Percentiles rank a stretch among this genome's conserved stretches.
phyloP scores from a whole-genome alignment of 208 protist genomes.

The Trypanosoma platydactyli region DNA sequence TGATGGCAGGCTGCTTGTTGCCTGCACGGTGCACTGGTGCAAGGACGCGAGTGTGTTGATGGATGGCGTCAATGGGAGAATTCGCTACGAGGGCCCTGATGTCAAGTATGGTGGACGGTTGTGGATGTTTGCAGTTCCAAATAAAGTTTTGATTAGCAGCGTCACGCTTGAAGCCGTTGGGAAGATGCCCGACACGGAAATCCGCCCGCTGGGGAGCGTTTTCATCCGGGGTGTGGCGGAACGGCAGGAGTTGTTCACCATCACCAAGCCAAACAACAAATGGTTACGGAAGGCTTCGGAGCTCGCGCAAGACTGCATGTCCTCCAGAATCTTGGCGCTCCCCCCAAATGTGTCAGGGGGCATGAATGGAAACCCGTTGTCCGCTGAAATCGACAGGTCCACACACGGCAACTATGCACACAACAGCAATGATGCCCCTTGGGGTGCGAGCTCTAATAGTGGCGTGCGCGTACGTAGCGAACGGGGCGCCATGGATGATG shows the following conservation, averaged over 20 bases:
- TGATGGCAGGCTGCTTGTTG: constrained; percentile 49
- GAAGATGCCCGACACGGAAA: constrained; percentile 4
- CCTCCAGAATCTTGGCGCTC: neutral
- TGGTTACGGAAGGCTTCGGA: constrained; percentile 34
- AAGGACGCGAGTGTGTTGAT: constrained; percentile 53
- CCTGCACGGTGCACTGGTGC: constrained; percentile 84
- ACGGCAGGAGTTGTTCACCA: constrained; percentile 56
- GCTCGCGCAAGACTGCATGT: constrained; percentile 34
- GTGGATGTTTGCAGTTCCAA: constrained; percentile 72
- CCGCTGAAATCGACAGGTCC: neutral
- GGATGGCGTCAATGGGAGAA: constrained; percentile 29
- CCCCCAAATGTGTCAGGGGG: neutral
- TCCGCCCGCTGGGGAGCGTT: constrained; percentile 33
- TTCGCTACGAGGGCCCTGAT: constrained; percentile 71
- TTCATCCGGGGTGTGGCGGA: constrained; percentile 60
- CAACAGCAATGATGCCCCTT: too few relatives aligned
- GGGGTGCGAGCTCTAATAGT: too few relatives aligned
- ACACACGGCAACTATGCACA: too few relatives aligned
- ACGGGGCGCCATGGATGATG: too few relatives aligned
- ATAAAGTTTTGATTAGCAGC: constrained; percentile 51
- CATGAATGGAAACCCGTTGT: neutral
- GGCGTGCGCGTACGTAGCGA: too few relatives aligned
- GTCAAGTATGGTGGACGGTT: constrained; percentile 62
- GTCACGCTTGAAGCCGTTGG: neutral
- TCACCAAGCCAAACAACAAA: constrained; percentile 35